Conservation (phyloP, 2,329 filamentous ascomycete genomes). For the Xylaria sp. region DNA sequence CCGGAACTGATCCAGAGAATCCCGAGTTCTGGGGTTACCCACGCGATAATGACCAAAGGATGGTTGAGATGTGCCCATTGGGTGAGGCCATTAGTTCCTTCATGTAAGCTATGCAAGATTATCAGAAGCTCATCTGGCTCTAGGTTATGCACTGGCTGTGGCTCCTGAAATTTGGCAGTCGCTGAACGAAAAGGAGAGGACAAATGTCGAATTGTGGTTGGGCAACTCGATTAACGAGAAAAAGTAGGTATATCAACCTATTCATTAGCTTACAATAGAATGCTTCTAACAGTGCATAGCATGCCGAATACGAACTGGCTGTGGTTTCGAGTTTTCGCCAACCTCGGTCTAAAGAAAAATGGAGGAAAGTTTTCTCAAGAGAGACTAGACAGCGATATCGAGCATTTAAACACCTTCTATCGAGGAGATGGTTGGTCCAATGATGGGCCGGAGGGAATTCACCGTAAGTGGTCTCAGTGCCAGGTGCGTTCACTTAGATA, state of each 20-base stretch:
- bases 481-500: not conserved
- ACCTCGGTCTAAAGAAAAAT: conserved; percentile 80
- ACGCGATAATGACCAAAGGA: conserved; percentile 80
- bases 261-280: not conserved
- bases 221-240: conserved; percentile 82
- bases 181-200: conserved; percentile 69
- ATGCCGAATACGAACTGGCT: conserved; percentile 78
- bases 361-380: conserved; percentile 76
- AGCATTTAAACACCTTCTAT: conserved; percentile 83
- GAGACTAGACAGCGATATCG: conserved; percentile 78
- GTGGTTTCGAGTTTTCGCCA: conserved; percentile 88
- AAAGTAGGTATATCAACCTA: conserved; percentile 60
- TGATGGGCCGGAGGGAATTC: conserved; percentile 80
- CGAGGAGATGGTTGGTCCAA: conserved; percentile 86
- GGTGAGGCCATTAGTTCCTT: conserved; percentile 53
- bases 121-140: conserved; percentile 8
- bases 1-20: conserved; percentile 75
- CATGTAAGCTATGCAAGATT: conserved; percentile 11
- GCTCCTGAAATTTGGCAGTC: conserved; percentile 74
- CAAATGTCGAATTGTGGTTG: conserved; percentile 77
- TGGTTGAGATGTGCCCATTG: conserved; percentile 87
- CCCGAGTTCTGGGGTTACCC: conserved; percentile 83
- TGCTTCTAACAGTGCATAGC: conserved; percentile 55
- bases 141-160: conserved; percentile 76
- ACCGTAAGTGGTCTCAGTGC: conserved; percentile 59